Conservation (phyloP, 2,329 filamentous ascomycete genomes). For the Diaporthe vaccinii region DNA sequence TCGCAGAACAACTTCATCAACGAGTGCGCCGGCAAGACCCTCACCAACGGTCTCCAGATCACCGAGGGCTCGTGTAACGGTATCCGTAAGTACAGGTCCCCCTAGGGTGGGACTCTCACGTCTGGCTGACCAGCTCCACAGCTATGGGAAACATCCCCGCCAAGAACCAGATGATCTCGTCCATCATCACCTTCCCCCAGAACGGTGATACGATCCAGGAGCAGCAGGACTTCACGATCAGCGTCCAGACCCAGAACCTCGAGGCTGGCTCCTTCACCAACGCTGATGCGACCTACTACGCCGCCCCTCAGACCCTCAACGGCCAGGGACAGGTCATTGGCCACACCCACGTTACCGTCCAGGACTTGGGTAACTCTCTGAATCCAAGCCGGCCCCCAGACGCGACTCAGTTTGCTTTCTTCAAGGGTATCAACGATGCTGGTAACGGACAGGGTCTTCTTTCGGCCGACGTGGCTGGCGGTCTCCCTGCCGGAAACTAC, state of each 20-base stretch:
- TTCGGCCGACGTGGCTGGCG: constrained; percentile 48
- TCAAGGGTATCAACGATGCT: constrained; percentile 53
- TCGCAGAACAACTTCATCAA: constrained; percentile 72
- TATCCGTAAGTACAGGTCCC: constrained; percentile 62
- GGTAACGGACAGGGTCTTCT: constrained; percentile 52
- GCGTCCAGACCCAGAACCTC: constrained; percentile 66
- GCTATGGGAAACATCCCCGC: constrained; percentile 73
- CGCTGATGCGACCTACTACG: constrained; percentile 71
- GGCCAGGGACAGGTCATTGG: constrained; percentile 65
- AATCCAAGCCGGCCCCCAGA: constrained; percentile 67
- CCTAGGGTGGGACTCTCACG: no score
- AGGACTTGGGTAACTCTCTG: constrained; percentile 66
- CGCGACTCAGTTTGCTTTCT: constrained; percentile 58
- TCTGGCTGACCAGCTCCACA: constrained; percentile 46
- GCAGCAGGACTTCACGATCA: constrained; percentile 65
- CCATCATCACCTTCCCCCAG: constrained; percentile 66
- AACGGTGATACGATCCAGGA: constrained; percentile 62
- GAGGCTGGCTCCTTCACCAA: constrained; percentile 72
- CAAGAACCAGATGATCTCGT: constrained; percentile 68
- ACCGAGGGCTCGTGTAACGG: constrained; percentile 74
- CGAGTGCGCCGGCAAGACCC: constrained; percentile 66
- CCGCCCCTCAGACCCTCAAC: constrained; percentile 68
- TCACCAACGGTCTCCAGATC: constrained; percentile 73
- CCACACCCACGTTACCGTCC: constrained; percentile 72
- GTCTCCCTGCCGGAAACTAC: constrained; percentile 55